phyloP scores from a whole-genome alignment of 331 rosid genomes.

The Ulmus americana region DNA sequence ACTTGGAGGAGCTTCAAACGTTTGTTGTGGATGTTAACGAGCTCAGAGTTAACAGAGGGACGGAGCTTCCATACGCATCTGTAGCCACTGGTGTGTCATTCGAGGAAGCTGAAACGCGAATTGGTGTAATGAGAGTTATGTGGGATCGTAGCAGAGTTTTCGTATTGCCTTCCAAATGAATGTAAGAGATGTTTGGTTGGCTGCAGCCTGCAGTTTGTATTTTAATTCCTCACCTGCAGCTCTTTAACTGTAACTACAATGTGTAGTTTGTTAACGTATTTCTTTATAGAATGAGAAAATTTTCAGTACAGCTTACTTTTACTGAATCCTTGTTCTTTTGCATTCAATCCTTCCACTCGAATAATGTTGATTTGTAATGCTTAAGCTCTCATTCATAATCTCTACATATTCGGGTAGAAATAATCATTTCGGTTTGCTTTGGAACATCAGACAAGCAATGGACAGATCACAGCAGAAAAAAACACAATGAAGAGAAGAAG shows the following conservation, averaged over 20 bases:
- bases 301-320: not conserved
- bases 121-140: conserved; percentile 71
- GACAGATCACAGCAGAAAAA: too few relatives aligned
- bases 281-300: not conserved
- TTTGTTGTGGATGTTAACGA: conserved; percentile 62
- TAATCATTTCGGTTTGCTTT: too few relatives aligned
- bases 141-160: conserved; percentile 61
- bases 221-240: not conserved
- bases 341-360: too few relatives aligned
- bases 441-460: too few relatives aligned
- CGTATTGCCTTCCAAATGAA: conserved; percentile 32
- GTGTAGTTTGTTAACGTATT: not conserved
- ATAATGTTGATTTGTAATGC: too few relatives aligned
- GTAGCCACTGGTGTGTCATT: conserved; percentile 57
- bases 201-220: conserved; percentile 2
- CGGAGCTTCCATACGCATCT: conserved; percentile 56
- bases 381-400: too few relatives aligned
- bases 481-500: too few relatives aligned
- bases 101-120: conserved; percentile 62
- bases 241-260: not conserved
- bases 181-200: conserved; percentile 17
- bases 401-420: too few relatives aligned
- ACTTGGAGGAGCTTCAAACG: conserved; percentile 47
- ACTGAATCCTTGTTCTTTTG: too few relatives aligned
- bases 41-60: conserved; percentile 49